Evolutionary conservation across 2,329 filamentous ascomycete genomes (phyloP).

Genomic region (Ophiostoma sp.): DNA sequence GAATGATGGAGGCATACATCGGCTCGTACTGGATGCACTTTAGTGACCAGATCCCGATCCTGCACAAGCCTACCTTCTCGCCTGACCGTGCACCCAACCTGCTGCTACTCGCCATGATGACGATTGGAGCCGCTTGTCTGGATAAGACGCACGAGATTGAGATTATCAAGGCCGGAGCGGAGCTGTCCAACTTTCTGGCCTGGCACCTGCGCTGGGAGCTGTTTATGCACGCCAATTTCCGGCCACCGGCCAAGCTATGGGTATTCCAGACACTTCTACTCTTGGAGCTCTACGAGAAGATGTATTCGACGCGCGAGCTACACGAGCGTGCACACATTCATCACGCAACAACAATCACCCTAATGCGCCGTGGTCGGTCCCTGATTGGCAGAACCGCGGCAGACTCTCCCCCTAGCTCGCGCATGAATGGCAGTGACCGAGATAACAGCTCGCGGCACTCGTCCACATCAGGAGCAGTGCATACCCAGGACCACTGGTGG

Average conservation of each 20-base stretch:
- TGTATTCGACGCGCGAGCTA: constrained; percentile 86
- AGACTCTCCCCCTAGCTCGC: constrained; percentile 73
- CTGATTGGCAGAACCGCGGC: constrained; percentile 78
- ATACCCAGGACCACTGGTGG: constrained; percentile 86
- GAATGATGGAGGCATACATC: constrained; percentile 95
- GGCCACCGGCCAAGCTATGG: constrained; percentile 91
- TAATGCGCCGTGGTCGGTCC: constrained; percentile 91
- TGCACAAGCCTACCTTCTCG: constrained; percentile 90
- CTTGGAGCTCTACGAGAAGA: constrained; percentile 93
- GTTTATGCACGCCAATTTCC: constrained; percentile 84
- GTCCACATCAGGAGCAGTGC: constrained; percentile 54
- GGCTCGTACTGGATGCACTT: constrained; percentile 93
- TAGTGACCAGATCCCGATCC: constrained; percentile 86
- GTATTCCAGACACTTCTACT: constrained; percentile 87
- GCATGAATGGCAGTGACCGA: constrained; percentile 60
- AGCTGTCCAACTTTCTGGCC: constrained; percentile 82
- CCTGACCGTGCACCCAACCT: constrained; percentile 81
- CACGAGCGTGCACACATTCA: constrained; percentile 96
- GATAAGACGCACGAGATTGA: constrained; percentile 74
- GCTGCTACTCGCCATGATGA: constrained; percentile 81
- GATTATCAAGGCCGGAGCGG: constrained; percentile 68
- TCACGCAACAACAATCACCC: constrained; percentile 87
- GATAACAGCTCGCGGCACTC: constrained; percentile 54
- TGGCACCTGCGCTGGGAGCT: constrained; percentile 95
- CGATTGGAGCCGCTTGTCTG: constrained; percentile 83